Evolutionary conservation across 163 green algal species (phyloP), one percentile per base, ranked within the genome.

Genomic region (Chlamydomonas reinhardtii): DNA sequence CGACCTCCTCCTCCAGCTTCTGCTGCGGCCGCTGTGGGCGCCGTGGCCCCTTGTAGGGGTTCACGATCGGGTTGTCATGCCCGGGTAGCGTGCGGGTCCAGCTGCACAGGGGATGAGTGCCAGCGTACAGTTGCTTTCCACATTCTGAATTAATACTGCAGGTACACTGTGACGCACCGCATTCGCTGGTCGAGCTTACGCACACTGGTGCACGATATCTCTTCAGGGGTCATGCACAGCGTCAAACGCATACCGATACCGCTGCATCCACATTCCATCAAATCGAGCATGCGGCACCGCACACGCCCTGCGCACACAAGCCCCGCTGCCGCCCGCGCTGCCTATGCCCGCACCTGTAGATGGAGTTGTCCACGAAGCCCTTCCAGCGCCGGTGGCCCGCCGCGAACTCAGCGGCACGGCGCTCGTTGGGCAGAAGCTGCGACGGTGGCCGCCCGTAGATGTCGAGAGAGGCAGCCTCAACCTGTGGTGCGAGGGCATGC

Each of bases 11-110:
- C 71, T 68, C 72, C 56, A 72, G 2, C 48, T 85, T 61, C 34
- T 43, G 80, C 35, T 79, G 34, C 54, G 54, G 69, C 29, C 70
- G 80, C 15, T 37, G 32, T 5, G 73, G 48, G 25, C 79, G 79
- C 15, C 79, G 81, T 4, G 81, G 81, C 37, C 82, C 82, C 39
- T 82, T 82, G 84, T 94, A 94, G 3, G 92, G 92, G 79, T 95
- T 95, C 24, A 94, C 72, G 43, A 95, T 88, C 2, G 92, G 92
- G 72, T 82, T 92, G 59, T 92, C 83, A 8, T 86, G 65, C 11
- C 92, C 92, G 31, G 92, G 92, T 37, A 95, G 82, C 78, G 90
- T 92, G 34, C 92, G 87, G 22, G 92, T 95, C 48, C 89, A 65
- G 61, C 31, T 65, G 59, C 59, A 9, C 22, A 65, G 8, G n/a